phyloP scores from a whole-genome alignment of 441 rosid species.

The Arabidopsis lyrata region DNA sequence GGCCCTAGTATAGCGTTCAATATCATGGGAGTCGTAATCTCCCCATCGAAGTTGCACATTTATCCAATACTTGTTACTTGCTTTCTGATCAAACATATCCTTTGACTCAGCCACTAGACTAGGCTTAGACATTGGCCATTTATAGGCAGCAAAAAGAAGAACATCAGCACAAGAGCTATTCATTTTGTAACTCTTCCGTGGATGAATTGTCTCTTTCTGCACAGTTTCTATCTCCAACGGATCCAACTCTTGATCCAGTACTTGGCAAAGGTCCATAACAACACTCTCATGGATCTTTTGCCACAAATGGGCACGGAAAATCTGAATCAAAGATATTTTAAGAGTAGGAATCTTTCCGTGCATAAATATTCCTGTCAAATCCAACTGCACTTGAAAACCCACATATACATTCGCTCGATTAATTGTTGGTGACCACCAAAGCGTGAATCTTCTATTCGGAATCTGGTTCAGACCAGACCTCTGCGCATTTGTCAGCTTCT shows the following conservation, averaged over 20 bases:
- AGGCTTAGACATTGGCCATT: slow-evolving; percentile 99
- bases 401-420: slow-evolving; percentile 95
- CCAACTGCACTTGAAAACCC: slow-evolving; percentile 99
- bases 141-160: slow-evolving; percentile 93
- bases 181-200: slow-evolving; percentile 99
- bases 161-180: slow-evolving; percentile 99
- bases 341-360: slow-evolving; percentile 91
- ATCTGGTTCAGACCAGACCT: slow-evolving; percentile 99
- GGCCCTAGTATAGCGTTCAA: slow-evolving; percentile 46
- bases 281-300: slow-evolving; percentile 98
- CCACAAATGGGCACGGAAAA: slow-evolving; percentile 99
- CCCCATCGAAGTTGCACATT: slow-evolving; percentile 99
- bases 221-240: slow-evolving; percentile 96
- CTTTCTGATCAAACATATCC: slow-evolving; percentile 96
- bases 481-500: slow-evolving; percentile 98
- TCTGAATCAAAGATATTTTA: slow-evolving; percentile 92
- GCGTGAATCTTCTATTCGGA: slow-evolving; percentile 96
- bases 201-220: slow-evolving; percentile 98
- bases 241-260: slow-evolving; percentile 87
- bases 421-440: slow-evolving; percentile 99
- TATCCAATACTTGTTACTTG: slow-evolving; percentile 96
- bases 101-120: slow-evolving; percentile 97
- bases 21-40: slow-evolving; percentile 98
- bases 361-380: slow-evolving; percentile 98
- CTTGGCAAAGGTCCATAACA: slow-evolving; percentile 99